A percentile compares a stretch with the other conserved stretches of the same genome.
These are phyloP conservation scores for Collybiopsis confluens DNA, from an alignment of 768 basidiomycete genomes.

Conservation along the genomic window DNA sequence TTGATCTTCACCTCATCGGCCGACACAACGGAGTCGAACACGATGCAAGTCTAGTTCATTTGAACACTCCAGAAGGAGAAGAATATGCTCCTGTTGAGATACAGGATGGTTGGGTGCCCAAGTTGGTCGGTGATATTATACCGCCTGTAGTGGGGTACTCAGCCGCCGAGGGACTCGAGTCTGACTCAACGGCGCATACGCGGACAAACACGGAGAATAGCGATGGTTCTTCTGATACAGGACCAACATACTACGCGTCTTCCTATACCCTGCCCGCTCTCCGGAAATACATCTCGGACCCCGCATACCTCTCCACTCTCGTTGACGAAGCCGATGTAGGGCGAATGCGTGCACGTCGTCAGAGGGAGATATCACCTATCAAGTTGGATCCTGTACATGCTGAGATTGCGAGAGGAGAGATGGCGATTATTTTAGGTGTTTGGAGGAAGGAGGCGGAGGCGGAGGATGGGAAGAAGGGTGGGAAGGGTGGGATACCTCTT, in stretches of 20 bases:
- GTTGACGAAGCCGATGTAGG: conserved; percentile 42
- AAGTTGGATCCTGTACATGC: conserved; percentile 41
- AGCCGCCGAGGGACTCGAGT: conserved; percentile 19
- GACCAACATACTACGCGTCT: background rate
- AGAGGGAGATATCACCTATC: conserved; percentile 33
- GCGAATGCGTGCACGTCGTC: conserved; percentile 47
- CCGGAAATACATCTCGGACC: background rate
- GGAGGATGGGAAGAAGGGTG: conserved; percentile 14
- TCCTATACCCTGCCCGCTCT: background rate
- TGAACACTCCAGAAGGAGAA: conserved; percentile 32
- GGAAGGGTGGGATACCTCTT: conserved; percentile 37
- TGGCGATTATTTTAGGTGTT: conserved; percentile 59
- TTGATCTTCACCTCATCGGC: conserved; percentile 34
- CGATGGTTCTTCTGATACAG: background rate
- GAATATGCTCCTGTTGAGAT: conserved; percentile 43
- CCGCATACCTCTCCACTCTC: conserved; percentile 12
- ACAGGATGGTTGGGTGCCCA: conserved; percentile 31
- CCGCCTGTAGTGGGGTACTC: conserved; percentile 20
- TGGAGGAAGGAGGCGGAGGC: conserved; percentile 29
- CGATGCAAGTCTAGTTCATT: conserved; percentile 57
- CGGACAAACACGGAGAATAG: background rate
- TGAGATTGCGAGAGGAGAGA: conserved; percentile 65
- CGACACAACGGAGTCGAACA: conserved; percentile 53
- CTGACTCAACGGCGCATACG: conserved; percentile 24
- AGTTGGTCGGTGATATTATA: conserved; percentile 29